Percentiles rank a stretch among this genome's conserved stretches.
Evolutionary conservation across 2,329 filamentous ascomycete species (phyloP).

Genomic region (Sporothrix humicola): DNA sequence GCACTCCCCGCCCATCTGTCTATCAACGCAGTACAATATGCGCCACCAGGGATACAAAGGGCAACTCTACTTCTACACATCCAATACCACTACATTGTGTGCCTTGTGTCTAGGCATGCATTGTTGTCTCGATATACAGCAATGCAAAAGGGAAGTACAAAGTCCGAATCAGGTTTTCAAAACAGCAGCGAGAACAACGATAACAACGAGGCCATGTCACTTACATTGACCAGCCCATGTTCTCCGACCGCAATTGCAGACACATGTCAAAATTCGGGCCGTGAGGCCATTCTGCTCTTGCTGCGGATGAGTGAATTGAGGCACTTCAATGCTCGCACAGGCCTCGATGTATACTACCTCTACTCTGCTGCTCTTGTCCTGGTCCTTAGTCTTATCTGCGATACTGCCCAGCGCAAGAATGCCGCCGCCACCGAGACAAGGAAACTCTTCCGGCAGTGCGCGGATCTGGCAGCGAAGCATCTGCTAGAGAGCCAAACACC

Average conservation of each 20-base stretch:
- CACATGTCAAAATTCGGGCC: conserved; percentile 1
- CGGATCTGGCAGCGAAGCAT: conserved; percentile 13
- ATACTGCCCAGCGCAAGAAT: conserved; percentile 18
- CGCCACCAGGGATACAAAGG: conserved; percentile 46
- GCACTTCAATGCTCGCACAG: conserved; percentile 47
- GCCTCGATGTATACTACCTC: conserved; percentile 50
- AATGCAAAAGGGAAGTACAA: conserved; percentile 31
- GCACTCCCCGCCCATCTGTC: conserved; percentile 47
- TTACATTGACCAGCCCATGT: neutral
- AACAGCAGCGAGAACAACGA: too few relatives aligned
- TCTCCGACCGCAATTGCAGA: conserved; percentile 8
- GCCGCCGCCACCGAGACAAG: neutral
- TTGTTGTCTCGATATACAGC: conserved; percentile 46
- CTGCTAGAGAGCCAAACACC: neutral
- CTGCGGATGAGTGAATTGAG: conserved; percentile 46
- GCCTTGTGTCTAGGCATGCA: conserved; percentile 47
- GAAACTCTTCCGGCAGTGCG: conserved; percentile 9
- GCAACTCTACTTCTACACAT: conserved; percentile 49
- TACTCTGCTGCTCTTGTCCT: conserved; percentile 47
- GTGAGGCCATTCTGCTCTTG: conserved; percentile 38
- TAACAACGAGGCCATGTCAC: neutral
- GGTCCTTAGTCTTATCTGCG: conserved; percentile 48
- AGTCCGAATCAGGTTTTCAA: neutral
- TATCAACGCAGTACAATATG: conserved; percentile 43
- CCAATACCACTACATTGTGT: conserved; percentile 49